These are phyloP conservation scores for Microdochium paspali DNA, from an alignment of 2,329 filamentous ascomycete genomes.

Conservation along the genomic window DNA sequence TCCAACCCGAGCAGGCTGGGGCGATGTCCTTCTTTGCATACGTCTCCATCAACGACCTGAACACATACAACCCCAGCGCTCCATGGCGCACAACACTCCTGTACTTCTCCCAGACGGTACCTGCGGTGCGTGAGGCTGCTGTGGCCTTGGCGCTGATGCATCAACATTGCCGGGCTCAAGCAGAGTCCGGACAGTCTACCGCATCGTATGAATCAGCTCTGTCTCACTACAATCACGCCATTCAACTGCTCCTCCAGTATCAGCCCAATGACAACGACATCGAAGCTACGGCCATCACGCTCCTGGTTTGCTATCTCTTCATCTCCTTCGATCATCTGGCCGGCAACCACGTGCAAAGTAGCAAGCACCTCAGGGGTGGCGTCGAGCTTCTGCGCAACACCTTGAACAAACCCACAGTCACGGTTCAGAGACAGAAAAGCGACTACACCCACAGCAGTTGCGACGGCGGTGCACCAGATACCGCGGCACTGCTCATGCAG, in stretches of 20 bases:
- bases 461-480: conserved; percentile 7
- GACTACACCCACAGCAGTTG: conserved; percentile 5
- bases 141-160: conserved; percentile 19
- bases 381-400: conserved; percentile 18
- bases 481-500: conserved; percentile 14
- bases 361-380: conserved; percentile 24
- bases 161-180: conserved; percentile 12
- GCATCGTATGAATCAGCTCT: conserved; percentile 9
- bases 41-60: conserved; percentile 16
- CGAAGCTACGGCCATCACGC: conserved; percentile 19
- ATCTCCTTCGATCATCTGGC: conserved; percentile 25
- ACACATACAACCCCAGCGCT: conserved; percentile 19
- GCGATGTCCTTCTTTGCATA: conserved; percentile 20
- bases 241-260: conserved; percentile 18
- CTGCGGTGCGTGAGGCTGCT: conserved; percentile 23
- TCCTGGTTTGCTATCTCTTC: conserved; percentile 28
- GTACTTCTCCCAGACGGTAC: conserved; percentile 23
- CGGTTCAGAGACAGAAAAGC: conserved; percentile 3
- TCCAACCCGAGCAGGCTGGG: conserved; percentile 11
- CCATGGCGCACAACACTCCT: conserved; percentile 23
- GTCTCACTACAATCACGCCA: conserved; percentile 18
- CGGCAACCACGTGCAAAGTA: conserved; percentile 22
- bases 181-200: conserved; percentile 1
- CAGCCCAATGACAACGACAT: conserved; percentile 9
- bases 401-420: conserved; percentile 5